Base-by-base conservation (phyloP, 2,329 filamentous ascomycete species). In the Fusarium hostae region DNA sequence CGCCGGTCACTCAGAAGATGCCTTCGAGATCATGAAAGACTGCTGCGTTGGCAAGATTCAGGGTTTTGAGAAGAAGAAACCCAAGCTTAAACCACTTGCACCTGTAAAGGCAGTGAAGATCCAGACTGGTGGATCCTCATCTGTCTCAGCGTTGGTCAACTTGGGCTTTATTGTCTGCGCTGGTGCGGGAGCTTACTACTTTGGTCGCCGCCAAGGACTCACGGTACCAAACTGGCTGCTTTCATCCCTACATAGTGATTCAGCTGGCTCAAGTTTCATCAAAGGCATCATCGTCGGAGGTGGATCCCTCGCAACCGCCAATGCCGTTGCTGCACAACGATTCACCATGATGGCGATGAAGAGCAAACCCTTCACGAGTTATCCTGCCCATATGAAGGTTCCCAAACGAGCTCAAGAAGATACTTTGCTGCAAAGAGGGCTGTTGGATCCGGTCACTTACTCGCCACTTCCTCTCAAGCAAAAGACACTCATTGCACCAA, bases 1-100 rank as follows among this genome's bases (percentile, higher is more conserved):
- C 76, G 92, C 94, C 39, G 93, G 93, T 51, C 94, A 97, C 84
- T 94, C 91, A 47, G 92, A 94, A 37, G 85, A 86, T 55, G 84
- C 84, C 2, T 79, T 75, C 37, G 83, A 84, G 52, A 82, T 84
- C 51, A 82, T 86, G 79, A 77, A 77, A 9, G 66, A 76, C 9
- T 82, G 77, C 39, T 69, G 69, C 41, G 55, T 85, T 26, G 84
- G 83, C 40, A 80, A 76, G 34, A 71, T 82, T 44, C 80, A 79
- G 48, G 81, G 79, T 9, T 76, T 62, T 9, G 59, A 71, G 13
- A 66, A 44, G 22, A 47, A 66, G 13, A 72, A 72, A 2, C 40
- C 64, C 3, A 34, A 67, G 9, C 56, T 81, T 41, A 77, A 66
- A 34, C 43, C 41, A 1, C 22, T 43, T 3, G 39, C 32, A 0